Conservation (phyloP, 2,329 filamentous ascomycete species). For the Alternaria sp. region DNA sequence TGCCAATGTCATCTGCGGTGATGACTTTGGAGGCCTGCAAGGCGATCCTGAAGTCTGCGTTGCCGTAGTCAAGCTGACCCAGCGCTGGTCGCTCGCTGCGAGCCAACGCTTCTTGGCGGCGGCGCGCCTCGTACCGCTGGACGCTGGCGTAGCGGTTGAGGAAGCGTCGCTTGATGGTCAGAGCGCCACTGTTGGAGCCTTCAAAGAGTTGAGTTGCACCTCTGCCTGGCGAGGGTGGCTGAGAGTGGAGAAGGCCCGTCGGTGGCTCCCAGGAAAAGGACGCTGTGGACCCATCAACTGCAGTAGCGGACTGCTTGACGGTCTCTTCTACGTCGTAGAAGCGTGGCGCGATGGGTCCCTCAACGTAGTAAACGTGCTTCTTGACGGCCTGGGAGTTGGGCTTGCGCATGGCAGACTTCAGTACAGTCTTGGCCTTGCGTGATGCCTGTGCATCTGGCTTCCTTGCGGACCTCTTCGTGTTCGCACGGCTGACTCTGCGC, state of each 20-base stretch:
- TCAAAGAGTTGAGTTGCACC: background rate
- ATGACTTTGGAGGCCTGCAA: conserved; percentile 7
- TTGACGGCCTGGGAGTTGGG: background rate
- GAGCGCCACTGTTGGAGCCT: background rate
- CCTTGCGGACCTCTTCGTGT: background rate
- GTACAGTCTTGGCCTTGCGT: background rate
- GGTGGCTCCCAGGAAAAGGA: background rate
- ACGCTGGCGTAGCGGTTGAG: conserved; percentile 16
- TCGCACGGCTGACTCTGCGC: background rate
- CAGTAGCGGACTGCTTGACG: background rate
- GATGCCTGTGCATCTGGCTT: background rate
- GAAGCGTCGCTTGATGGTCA: conserved; percentile 10
- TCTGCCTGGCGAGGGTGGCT: background rate
- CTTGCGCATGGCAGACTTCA: background rate
- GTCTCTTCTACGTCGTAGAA: conserved; percentile 4
- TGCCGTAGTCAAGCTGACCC: conserved; percentile 20
- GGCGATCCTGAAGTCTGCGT: conserved; percentile 12
- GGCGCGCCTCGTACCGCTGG: conserved; percentile 13
- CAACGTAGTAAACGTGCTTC: conserved; percentile 9
- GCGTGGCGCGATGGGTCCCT: background rate
- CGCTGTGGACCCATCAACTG: background rate
- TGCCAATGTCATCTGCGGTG: conserved; percentile 12
- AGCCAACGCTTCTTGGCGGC: background rate
- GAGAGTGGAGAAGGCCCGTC: background rate
- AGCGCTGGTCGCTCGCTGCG: background rate